Evolutionary conservation across 2,329 filamentous ascomycete species (phyloP), one percentile per base, ranked within the genome.

Genomic region (Diplodia seriata): DNA sequence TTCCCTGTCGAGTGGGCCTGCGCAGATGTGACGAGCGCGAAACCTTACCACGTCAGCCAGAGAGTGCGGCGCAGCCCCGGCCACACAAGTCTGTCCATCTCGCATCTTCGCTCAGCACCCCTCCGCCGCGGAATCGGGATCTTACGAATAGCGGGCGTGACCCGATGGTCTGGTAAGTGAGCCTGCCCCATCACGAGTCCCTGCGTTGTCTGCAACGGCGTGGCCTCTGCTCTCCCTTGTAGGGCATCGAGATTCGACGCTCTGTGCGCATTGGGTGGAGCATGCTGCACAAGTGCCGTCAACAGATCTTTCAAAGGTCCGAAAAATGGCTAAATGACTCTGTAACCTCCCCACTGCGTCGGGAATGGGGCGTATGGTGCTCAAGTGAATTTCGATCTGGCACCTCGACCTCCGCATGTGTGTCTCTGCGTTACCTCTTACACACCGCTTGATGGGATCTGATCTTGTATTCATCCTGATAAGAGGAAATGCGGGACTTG

Each of bases 51-150:
- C 57, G 57, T 62, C 57, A 62, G 57, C 57, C 53, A 55, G 40
- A 47, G 38, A 7, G 57, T 62, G 57, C 57, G 57, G 57, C 57
- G 57, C 57, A 61, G 57, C 57, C 50, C 57, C 26, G 57, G 57
- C 57, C 57, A 33, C 18, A 33, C 38, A 49, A 9, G 40, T 23
- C 57, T 20, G 40, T 15, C 57, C 57, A 62, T 59, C 57, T 62
- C 57, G 57, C 57, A 62, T 62, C 57, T 31, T 29, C 18, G 33
- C 40, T 31, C 57, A 62, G 26, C 40, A 62, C 57, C 57, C 57
- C 57, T 62, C 57, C 57, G 57, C 57, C 57, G 57, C 57, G 57
- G 57, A 62, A 62, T 62, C 57, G 57, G 57, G 57, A 62, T 62
- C 57, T 62, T 29, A 62, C 40, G 40, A 62, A 33, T 33, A 56